A percentile compares a stretch with the other conserved stretches of the same genome.
These are phyloP conservation scores for Pythium brachiatum DNA, from an alignment of 352 stramenopile genomes.

Conservation along the genomic window DNA sequence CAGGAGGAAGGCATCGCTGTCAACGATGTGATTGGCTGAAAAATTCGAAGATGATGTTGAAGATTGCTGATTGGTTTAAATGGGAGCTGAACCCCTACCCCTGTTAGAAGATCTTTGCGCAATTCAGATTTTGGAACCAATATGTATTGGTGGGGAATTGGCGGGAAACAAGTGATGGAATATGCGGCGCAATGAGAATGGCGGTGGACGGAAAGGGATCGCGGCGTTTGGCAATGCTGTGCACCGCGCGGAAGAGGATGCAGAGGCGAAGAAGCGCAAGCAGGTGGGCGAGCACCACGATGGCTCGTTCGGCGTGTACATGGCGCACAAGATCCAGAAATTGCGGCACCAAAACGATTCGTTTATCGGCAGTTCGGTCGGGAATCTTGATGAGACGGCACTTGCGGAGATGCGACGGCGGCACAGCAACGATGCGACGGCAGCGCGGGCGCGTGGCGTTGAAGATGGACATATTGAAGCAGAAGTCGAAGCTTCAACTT, in stretches of 20 bases:
- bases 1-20: neutral
- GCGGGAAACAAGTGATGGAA: slow-evolving; percentile 3
- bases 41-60: neutral
- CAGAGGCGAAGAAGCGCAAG: slow-evolving; percentile 30
- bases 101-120: neutral
- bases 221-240: slow-evolving; percentile 26
- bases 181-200: neutral
- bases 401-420: neutral
- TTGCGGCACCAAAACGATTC: slow-evolving; percentile 68
- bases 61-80: slow-evolving; percentile 11
- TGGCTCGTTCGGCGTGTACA: slow-evolving; percentile 88
- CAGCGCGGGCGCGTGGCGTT: slow-evolving; percentile 5
- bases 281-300: slow-evolving; percentile 83
- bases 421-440: slow-evolving; percentile 13
- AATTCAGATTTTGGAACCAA: neutral
- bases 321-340: slow-evolving; percentile 91
- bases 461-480: neutral
- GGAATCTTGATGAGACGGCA: slow-evolving; percentile 3
- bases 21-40: slow-evolving; percentile 9
- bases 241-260: slow-evolving; percentile 15
- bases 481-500: neutral
- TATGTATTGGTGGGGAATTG: neutral
- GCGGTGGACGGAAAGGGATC: slow-evolving; percentile 20
- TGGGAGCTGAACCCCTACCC: slow-evolving; percentile 4
- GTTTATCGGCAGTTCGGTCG: slow-evolving; percentile 16